These are phyloP conservation scores for Lentinula sp. DNA, from an alignment of 768 basidiomycete species.

Conservation along the genomic window DNA sequence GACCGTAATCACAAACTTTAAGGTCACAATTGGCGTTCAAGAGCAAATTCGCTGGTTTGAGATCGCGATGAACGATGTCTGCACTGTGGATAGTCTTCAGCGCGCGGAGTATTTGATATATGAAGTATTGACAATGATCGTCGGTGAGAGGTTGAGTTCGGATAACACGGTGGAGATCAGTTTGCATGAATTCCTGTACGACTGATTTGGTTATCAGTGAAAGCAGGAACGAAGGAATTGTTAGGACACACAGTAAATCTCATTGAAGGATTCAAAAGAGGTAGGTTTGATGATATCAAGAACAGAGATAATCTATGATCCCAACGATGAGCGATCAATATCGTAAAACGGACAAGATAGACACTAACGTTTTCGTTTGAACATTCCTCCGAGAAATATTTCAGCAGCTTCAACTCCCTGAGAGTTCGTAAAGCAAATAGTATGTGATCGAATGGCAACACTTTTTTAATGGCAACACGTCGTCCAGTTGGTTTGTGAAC, in stretches of 20 bases:
- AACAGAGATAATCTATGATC: constrained; percentile 80
- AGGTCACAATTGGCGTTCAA: constrained; percentile 88
- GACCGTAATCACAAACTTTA: constrained; percentile 86
- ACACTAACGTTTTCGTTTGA: constrained; percentile 70
- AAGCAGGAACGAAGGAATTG: not conserved
- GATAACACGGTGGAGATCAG: constrained; percentile 87
- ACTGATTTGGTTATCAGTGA: constrained; percentile 29
- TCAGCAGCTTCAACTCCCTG: constrained; percentile 85
- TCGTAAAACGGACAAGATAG: not conserved
- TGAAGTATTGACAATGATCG: constrained; percentile 84
- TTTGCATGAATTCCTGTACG: constrained; percentile 87
- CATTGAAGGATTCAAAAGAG: constrained; percentile 71
- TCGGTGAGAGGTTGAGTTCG: constrained; percentile 82
- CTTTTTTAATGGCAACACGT: constrained; percentile 93
- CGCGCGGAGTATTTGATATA: constrained; percentile 80
- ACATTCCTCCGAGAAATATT: constrained; percentile 76
- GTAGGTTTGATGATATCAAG: constrained; percentile 85
- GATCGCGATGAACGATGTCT: constrained; percentile 71
- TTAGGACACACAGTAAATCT: constrained; percentile 66
- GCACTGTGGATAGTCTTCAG: constrained; percentile 89
- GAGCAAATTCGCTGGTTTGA: constrained; percentile 84
- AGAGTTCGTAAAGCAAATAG: constrained; percentile 87
- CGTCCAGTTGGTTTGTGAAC: constrained; percentile 75
- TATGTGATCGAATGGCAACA: constrained; percentile 91
- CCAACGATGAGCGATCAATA: not conserved